Evolutionary conservation across 768 basidiomycete genomes (phyloP), one percentile per base, ranked within the genome.

Genomic region (Postia placenta): DNA sequence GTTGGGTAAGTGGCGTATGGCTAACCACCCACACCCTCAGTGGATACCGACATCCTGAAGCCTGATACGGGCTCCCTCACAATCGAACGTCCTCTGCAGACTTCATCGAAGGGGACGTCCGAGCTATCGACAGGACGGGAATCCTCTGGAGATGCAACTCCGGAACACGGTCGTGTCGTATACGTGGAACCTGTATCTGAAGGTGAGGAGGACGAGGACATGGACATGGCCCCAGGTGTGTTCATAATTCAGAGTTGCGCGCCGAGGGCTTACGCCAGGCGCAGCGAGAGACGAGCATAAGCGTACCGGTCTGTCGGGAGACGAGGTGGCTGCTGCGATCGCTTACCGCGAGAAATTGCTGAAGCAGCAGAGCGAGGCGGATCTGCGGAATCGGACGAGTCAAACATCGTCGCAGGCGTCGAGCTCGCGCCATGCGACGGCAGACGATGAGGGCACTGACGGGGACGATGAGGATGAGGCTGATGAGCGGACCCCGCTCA

Each of bases 11-110:
- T 33, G 30, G 15, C 15, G 15, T 23, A n/a, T 17, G 4, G 19
- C 19, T 43, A 30, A 19, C 30, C 15, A 15, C 30, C 30, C 30
- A 7, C 30, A 33, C 2, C 20, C 2, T 12, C 49, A 91, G 88
- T 97, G 94, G 94, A 96, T 51, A 87, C 79, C 45, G 91, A 97
- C 61, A 98, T 98, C 60, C 77, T 92, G 42, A 97, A 97, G 65
- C 92, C 93, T 2, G 86, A 87, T 51, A 88, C 85, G 4, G 84
- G 88, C 49, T 62, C 60, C 58, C 50, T 75, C 67, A 45, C 83
- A 33, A 84, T 91, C 50, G 81, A 92, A 58, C 84, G 94, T 11
- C 94, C 93, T 11, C 62, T 67, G 35, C 67, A 62, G 50, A 59
- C 71, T 24, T 70, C 70, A 26, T 80, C 78, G 7, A 71, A 62